Percentiles rank a stretch among this genome's conserved stretches.
Evolutionary conservation across 805 yeast genomes (phyloP).

Genomic region (Saturnispora diversa): DNA sequence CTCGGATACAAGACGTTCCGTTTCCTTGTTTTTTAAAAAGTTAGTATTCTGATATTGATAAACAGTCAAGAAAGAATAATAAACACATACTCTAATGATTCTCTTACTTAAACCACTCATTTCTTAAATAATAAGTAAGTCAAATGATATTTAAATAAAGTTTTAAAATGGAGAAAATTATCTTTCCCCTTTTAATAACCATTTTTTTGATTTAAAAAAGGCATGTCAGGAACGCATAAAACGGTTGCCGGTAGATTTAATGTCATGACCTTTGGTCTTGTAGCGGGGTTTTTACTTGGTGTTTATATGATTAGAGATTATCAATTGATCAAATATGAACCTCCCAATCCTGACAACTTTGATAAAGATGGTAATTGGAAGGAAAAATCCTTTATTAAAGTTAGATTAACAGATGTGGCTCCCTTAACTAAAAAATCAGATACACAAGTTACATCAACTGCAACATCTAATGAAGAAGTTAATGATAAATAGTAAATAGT

Average conservation of each 20-base stretch:
- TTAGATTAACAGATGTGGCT: constrained; percentile 31
- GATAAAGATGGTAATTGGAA: constrained; percentile 35
- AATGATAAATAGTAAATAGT: constrained; percentile 5
- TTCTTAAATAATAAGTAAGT: too few species aligned
- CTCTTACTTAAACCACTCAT: constrained; percentile 73
- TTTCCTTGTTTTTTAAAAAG: constrained; percentile 47
- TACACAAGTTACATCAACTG: too few species aligned
- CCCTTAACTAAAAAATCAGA: constrained; percentile 35
- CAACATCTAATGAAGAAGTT: constrained; percentile 14
- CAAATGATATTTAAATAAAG: constrained; percentile 8
- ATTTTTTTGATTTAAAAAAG: neutral
- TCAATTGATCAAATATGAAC: constrained; percentile 33
- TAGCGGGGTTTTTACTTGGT: constrained; percentile 24
- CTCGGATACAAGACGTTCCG: constrained; percentile 83
- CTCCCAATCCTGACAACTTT: constrained; percentile 32
- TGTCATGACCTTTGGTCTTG: constrained; percentile 21
- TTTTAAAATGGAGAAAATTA: too few species aligned
- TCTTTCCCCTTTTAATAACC: too few species aligned
- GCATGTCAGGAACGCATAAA: constrained; percentile 17
- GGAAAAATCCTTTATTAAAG: constrained; percentile 28
- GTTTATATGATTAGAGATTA: constrained; percentile 27
- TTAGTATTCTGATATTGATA: neutral
- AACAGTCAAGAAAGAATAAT: neutral
- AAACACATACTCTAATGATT: constrained; percentile 71
- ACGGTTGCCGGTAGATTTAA: constrained; percentile 26